phyloP scores from a whole-genome alignment of 257 asterid species.

The Craterostigma plantagineum region DNA sequence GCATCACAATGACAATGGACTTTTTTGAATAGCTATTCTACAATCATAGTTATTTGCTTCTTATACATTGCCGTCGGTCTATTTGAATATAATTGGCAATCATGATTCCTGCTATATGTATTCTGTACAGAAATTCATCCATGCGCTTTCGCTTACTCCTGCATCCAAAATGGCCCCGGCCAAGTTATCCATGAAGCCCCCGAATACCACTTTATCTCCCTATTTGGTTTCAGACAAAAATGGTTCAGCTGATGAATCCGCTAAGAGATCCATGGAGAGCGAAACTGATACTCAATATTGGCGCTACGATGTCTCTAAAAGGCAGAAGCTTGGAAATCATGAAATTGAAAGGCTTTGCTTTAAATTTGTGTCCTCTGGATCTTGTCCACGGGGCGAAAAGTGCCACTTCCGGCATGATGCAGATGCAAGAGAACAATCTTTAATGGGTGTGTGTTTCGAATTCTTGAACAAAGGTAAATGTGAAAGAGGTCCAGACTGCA shows the following conservation, averaged over 20 bases:
- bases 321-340: constrained; percentile 71
- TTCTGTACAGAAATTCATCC: constrained; percentile 69
- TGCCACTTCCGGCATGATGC: constrained; percentile 80
- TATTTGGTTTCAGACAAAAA: constrained; percentile 24
- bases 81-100: background rate
- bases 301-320: constrained; percentile 81
- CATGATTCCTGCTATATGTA: constrained; percentile 7
- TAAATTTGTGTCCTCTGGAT: constrained; percentile 71
- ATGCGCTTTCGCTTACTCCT: constrained; percentile 91
- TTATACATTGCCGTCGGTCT: no score
- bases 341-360: constrained; percentile 55
- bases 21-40: no score
- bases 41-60: no score
- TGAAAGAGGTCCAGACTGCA: constrained; percentile 91
- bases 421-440: constrained; percentile 77
- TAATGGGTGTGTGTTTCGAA: constrained; percentile 90
- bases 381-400: constrained; percentile 75
- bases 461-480: constrained; percentile 88
- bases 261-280: constrained; percentile 42
- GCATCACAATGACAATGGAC: no score
- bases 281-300: constrained; percentile 68
- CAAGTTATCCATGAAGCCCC: constrained; percentile 58
- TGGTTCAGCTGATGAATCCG: constrained; percentile 22
- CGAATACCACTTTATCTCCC: constrained; percentile 65
- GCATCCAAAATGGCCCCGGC: constrained; percentile 66